These are phyloP conservation scores for Amorphotheca resinae DNA, from an alignment of 495 filamentous ascomycete species.

Conservation along the genomic window DNA sequence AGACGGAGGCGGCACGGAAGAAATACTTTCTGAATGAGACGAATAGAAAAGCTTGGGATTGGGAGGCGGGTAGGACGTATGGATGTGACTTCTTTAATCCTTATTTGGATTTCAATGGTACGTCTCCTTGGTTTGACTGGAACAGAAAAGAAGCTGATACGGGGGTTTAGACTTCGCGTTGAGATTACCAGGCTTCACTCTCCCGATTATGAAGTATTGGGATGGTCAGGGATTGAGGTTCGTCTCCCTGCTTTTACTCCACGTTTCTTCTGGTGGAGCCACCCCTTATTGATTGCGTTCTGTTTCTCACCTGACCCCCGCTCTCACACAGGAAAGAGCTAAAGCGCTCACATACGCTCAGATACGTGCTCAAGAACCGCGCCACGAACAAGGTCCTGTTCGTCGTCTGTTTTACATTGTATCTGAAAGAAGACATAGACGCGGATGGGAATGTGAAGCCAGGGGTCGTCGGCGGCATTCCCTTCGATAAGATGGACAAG, in stretches of 20 bases:
- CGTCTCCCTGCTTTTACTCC: constrained; percentile 8
- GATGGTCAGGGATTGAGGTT: constrained; percentile 52
- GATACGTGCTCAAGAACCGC: constrained; percentile 77
- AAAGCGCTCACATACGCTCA: constrained; percentile 52
- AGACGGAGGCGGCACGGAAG: constrained; percentile 40
- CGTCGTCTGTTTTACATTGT: constrained; percentile 65
- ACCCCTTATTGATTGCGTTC: constrained; percentile 8
- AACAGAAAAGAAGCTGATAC: neutral
- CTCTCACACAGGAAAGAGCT: constrained; percentile 13
- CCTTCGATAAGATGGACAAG: constrained; percentile 6
- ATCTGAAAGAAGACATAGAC: constrained; percentile 49
- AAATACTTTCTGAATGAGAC: constrained; percentile 47
- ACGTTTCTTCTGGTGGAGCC: neutral
- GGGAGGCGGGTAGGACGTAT: constrained; percentile 44
- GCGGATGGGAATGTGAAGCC: constrained; percentile 43
- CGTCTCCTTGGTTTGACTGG: constrained; percentile 9
- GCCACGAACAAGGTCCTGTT: constrained; percentile 58
- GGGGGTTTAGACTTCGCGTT: constrained; percentile 51
- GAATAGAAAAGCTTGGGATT: constrained; percentile 37
- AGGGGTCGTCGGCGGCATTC: constrained; percentile 19
- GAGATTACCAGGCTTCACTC: constrained; percentile 61
- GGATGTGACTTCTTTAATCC: constrained; percentile 79
- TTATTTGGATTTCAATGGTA: constrained; percentile 76
- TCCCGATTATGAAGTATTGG: constrained; percentile 70
- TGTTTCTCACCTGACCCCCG: neutral